Percentiles rank a stretch among this genome's conserved stretches.
Evolutionary conservation across 169 alveolate species (phyloP).

Genomic region (Ophryocystis elektroscirrha): DNA sequence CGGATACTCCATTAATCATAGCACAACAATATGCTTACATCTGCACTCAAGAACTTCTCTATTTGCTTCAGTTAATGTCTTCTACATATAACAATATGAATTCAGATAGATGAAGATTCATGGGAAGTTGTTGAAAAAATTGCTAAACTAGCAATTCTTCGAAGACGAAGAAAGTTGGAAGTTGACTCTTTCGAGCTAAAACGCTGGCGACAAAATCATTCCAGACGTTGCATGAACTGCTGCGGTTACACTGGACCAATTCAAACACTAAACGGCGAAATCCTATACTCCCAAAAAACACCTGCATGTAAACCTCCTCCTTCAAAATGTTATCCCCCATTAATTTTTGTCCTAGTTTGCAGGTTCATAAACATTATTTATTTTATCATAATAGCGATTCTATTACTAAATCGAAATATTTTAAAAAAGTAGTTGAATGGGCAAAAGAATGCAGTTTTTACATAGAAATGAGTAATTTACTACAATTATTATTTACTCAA

Average conservation of each 20-base stretch:
- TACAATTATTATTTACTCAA: background rate
- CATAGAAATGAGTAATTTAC: slow-evolving; percentile 27
- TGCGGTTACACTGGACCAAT: slow-evolving; percentile 25
- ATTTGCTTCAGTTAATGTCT: slow-evolving; percentile 28
- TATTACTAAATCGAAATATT: too few relatives aligned
- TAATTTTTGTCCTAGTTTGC: slow-evolving; percentile 33
- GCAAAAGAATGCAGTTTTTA: slow-evolving; percentile 33
- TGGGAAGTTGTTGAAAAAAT: slow-evolving; percentile 36
- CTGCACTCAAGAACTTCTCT: slow-evolving; percentile 38
- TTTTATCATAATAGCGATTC: too few relatives aligned
- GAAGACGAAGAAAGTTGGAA: slow-evolving; percentile 28
- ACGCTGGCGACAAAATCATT: slow-evolving; percentile 36
- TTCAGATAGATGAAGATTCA: slow-evolving; percentile 35
- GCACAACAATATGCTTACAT: slow-evolving; percentile 29
- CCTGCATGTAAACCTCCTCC: slow-evolving; percentile 31
- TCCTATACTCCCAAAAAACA: slow-evolving; percentile 15
- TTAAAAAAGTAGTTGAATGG: slow-evolving; percentile 3
- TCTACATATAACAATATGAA: background rate
- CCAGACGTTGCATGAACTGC: slow-evolving; percentile 31
- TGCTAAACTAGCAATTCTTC: slow-evolving; percentile 32
- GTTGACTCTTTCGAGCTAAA: slow-evolving; percentile 23
- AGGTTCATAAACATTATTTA: slow-evolving; percentile 6
- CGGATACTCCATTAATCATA: slow-evolving; percentile 36
- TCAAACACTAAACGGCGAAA: background rate
- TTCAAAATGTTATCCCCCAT: slow-evolving; percentile 32